Evolutionary conservation across 345 rosid species (phyloP), one percentile per base, ranked within the genome.

Genomic region (Kandelia obovata): DNA sequence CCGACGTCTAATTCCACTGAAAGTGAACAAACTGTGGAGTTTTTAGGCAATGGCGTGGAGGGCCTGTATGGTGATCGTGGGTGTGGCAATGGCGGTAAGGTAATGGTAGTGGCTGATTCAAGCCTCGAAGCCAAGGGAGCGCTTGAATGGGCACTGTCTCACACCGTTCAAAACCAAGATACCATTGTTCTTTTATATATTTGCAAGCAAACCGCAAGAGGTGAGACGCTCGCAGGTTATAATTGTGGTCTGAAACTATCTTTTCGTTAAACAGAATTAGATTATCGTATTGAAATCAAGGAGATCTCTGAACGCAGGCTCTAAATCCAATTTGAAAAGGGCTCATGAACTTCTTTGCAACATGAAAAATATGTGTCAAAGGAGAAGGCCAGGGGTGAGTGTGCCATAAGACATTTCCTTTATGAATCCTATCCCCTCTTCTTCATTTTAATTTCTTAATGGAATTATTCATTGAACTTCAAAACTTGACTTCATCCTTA

Each of bases 111-210:
- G 64, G 91, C 87, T 37, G 95, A 89, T 65, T 81, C 89, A 39
- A 89, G 83, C 52, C 69, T 79, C 49, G 96, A 89, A 65, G 84
- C 96, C 1, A 83, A 76, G 26, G 92, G 85, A 53, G 97, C 97
- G 31, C 90, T 91, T 61, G 96, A 94, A 73, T 89, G 98, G 98
- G 87, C 95, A 19, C 76, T 94, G 28, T 78, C 92, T n/a, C 95
- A 87, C 62, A 71, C 91, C 39, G 69, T 94, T 69, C 90, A 86
- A 62, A 56, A 60, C 69, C 83, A 85, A 21, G 93, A 89, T 62
- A 76, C 84, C 64, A 73, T 93, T 19, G 71, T 89, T 78, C 91
- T 94, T 43, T 73, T 94, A 2, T 82, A 72, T 72, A 81, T 89
- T 35, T 70, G 73, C 80, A 85, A 79, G 75, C 69, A 85, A 47